Evolutionary conservation across 305 asterid species (phyloP), one percentile per base, ranked within the genome.

Genomic region (Fraxinus paxiana): DNA sequence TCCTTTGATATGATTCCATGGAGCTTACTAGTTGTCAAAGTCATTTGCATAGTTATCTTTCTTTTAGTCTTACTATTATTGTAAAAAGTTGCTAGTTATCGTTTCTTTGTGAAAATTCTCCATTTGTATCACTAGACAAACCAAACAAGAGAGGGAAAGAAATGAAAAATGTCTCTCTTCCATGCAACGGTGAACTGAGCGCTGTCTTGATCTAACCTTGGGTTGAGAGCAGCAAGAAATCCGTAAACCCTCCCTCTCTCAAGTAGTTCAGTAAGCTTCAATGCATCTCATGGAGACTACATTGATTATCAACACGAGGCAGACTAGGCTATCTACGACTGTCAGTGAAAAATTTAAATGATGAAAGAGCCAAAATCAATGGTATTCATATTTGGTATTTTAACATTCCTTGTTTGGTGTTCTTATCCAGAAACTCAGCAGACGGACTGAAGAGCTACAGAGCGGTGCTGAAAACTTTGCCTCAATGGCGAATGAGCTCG

Each of bases 401-500:
- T 77, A 28, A 83, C 65, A 37, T 38, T n/a, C 54, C 10, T 69
- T 13, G 4, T 73, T 77, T 81, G 72, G 51, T 81, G 59, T 34
- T 83, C 46, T 69, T 78, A 78, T n/a, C 79, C 93, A 95, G 97
- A 87, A 84, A 86, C 94, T 95, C 26, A 90, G 89, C 85, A 79
- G 65, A 70, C 86, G 90, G 70, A 88, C 91, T 5, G 94, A 87
- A 86, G 98, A 95, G 87, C 91, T 95, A 48, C 97, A 91, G 82
- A 87, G 82, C 56, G 95, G 92, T 61, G 95, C 98, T 7, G 88
- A 92, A 85, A 89, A 85, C 91, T 95, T 93, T 30, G 91, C 97
- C 1, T 83, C 88, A 7, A 75, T 93, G 88, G 98, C 98, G 9
- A 72, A 75, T 6, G 94, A 93, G 89, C 93, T 95, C 51, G 98